Base-by-base conservation (phyloP, 192 early-diverging fungal genomes). In the Lunasporangiospora selenospora region DNA sequence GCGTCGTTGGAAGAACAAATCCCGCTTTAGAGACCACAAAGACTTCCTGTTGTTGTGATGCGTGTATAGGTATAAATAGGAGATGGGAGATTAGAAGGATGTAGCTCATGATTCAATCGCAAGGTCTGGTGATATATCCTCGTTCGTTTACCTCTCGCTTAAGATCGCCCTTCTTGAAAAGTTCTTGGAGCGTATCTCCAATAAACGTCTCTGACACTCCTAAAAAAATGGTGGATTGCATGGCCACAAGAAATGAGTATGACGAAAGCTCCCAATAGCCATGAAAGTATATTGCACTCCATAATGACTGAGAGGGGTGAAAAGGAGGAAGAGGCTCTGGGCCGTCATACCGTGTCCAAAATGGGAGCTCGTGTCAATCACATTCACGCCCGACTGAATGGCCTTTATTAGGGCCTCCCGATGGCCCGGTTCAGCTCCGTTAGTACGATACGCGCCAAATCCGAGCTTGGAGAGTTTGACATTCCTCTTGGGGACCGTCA, bases 321-420 rank as follows among this genome's bases (percentile, higher is more conserved):
- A n/a, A n/a, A n/a, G n/a, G n/a, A n/a, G n/a, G n/a, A n/a, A n/a
- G n/a, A n/a, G n/a, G n/a, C n/a, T n/a, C n/a, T n/a, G n/a, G n/a
- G n/a, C n/a, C n/a, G n/a, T n/a, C n/a, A n/a, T 55, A 67, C 90
- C 91, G 41, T 77, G 58, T 54, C 87, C 88, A 82, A 93, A 93
- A 64, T 92, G 86, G 9, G 77, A 58, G 32, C 86, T 80, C 4
- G 89, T 90, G 76, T 93, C 91, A 45, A 93, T 85, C 19, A 92
- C 78, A 61, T 92, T 90, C 21, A 91, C 82, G 24, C 90, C 90
- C 13, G 65, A 53, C 43, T 76, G 52, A 6, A 90, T 63, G 11
- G 91, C 90, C 34, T 65, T 44, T 9, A 64, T 18, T 6, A 93
- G 43, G 5, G 90, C 89, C 6, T 61, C 62, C 6, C 36, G 59